Conservation (phyloP, 805 yeast genomes). For the Saturnispora bothae region DNA sequence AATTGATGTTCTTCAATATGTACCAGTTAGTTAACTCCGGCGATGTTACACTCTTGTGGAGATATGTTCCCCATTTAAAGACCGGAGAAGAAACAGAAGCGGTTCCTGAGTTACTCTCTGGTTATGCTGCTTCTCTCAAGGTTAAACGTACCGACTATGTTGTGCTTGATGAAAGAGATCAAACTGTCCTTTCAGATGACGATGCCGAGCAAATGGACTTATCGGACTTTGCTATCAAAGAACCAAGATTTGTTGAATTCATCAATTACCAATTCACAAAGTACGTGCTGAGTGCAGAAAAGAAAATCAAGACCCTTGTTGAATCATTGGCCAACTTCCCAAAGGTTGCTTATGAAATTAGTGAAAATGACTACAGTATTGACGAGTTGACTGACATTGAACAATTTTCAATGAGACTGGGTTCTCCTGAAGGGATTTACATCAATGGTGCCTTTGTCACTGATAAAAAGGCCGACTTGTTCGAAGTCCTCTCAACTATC, state of each 20-base stretch:
- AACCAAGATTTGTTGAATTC: constrained; percentile 26
- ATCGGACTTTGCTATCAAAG: constrained; percentile 21
- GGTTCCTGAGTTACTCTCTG: constrained; percentile 30
- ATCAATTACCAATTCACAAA: constrained; percentile 35
- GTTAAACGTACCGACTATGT: constrained; percentile 58
- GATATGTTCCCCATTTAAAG: constrained; percentile 41
- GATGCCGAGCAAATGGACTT: neutral
- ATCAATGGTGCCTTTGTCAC: constrained; percentile 60
- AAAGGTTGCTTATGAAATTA: constrained; percentile 33
- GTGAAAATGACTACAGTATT: constrained; percentile 14
- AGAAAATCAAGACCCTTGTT: constrained; percentile 30
- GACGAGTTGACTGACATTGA: constrained; percentile 6
- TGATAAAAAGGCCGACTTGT: constrained; percentile 33
- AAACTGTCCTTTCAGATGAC: neutral
- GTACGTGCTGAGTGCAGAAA: constrained; percentile 25
- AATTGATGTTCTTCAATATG: constrained; percentile 47
- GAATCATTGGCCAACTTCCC: constrained; percentile 45
- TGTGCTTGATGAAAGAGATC: constrained; percentile 47
- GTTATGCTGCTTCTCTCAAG: constrained; percentile 59
- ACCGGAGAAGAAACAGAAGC: constrained; percentile 10
- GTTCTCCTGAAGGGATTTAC: constrained; percentile 38
- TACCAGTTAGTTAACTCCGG: constrained; percentile 48
- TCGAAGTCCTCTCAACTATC: constrained; percentile 31
- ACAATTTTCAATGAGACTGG: constrained; percentile 6
- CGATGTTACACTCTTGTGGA: constrained; percentile 64